Percentiles rank a stretch among this genome's conserved stretches.
phyloP scores from a whole-genome alignment of 257 asterid species.

The Gentiana dahurica region DNA sequence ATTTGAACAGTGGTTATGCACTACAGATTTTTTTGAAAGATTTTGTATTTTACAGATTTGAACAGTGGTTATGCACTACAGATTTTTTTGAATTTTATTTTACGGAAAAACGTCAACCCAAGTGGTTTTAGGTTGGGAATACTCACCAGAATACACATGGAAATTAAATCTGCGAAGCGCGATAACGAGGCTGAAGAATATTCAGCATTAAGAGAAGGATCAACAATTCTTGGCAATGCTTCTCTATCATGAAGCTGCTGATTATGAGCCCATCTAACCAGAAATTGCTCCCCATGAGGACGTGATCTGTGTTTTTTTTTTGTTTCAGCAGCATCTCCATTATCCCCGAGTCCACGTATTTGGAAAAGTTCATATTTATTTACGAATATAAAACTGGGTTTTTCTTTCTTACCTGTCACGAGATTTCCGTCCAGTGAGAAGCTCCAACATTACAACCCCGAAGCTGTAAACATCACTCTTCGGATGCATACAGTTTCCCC shows the following conservation, averaged over 20 bases:
- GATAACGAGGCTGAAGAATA: slow-evolving; percentile 79
- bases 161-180: slow-evolving; percentile 85
- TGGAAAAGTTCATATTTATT: not conserved
- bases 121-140: not conserved
- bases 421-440: slow-evolving; percentile 79
- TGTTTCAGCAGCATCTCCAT: not conserved
- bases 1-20: too few relatives aligned
- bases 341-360: not conserved
- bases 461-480: slow-evolving; percentile 84
- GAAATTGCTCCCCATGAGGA: slow-evolving; percentile 63
- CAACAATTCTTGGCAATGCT: slow-evolving; percentile 81
- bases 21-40: too few relatives aligned
- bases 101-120: too few relatives aligned
- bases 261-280: slow-evolving; percentile 83
- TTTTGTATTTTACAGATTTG: too few relatives aligned
- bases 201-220: slow-evolving; percentile 62
- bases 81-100: too few relatives aligned
- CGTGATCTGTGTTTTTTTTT: slow-evolving; percentile 36
- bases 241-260: slow-evolving; percentile 78
- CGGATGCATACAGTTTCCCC: slow-evolving; percentile 46
- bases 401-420: slow-evolving; percentile 47
- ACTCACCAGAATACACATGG: slow-evolving; percentile 74
- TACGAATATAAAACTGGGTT: not conserved
- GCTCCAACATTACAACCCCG: slow-evolving; percentile 82
- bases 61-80: too few relatives aligned